Evolutionary conservation across 2,329 filamentous ascomycete genomes (phyloP).

Genomic region (Venturia pyrina): DNA sequence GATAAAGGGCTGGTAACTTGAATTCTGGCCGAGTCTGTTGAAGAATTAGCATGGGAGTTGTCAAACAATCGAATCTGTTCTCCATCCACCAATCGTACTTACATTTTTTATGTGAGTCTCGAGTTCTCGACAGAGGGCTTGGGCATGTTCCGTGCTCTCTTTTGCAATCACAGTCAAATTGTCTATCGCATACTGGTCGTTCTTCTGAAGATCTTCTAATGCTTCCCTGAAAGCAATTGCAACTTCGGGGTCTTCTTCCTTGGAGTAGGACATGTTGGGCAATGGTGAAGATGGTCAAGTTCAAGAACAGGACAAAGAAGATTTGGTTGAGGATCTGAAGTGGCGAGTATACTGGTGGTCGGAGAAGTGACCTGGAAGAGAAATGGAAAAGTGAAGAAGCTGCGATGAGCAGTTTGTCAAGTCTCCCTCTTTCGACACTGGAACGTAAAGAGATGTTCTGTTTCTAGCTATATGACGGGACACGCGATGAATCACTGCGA

Average conservation of each 20-base stretch:
- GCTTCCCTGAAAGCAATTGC: constrained; percentile 92
- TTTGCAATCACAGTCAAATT: constrained; percentile 95
- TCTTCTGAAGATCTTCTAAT: constrained; percentile 80
- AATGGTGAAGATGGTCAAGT: neutral
- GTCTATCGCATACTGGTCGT: constrained; percentile 91
- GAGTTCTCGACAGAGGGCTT: constrained; percentile 81
- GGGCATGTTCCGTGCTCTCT: constrained; percentile 91
- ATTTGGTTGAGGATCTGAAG: neutral
- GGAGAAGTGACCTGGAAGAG: neutral
- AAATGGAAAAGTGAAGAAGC: constrained; percentile 6
- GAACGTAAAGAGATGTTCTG: constrained; percentile 8
- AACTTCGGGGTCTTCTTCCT: constrained; percentile 47
- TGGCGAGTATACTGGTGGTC: constrained; percentile 1
- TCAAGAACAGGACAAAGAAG: constrained; percentile 5
- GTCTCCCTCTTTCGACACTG: constrained; percentile 10
- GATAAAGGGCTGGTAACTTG: constrained; percentile 92
- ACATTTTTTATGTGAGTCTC: constrained; percentile 93
- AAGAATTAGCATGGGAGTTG: constrained; percentile 28
- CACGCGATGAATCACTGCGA: constrained; percentile 5
- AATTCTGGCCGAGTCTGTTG: constrained; percentile 71
- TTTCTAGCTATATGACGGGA: constrained; percentile 12
- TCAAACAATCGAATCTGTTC: constrained; percentile 16
- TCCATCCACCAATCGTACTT: constrained; percentile 39
- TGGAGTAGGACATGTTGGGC: constrained; percentile 4
- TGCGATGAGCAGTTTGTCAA: constrained; percentile 2